Conservation (phyloP, 805 yeast genomes). For the Myxozyma sirexii region DNA sequence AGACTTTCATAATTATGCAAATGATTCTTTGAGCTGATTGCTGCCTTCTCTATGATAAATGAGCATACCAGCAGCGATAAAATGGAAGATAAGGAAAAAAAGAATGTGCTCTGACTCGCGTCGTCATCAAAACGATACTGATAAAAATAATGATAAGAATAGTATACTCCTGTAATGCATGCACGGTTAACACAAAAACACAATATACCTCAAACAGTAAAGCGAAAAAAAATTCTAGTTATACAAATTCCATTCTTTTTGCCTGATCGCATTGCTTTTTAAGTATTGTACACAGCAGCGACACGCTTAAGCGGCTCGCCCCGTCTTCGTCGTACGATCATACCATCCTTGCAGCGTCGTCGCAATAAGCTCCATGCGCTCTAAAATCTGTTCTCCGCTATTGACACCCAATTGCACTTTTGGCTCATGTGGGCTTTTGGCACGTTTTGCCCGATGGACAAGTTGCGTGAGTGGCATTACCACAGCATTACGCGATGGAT, state of each 20-base stretch:
- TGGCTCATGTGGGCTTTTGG: not conserved
- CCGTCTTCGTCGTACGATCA: not conserved
- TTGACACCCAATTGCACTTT: not conserved
- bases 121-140: not conserved
- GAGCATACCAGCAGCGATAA: not conserved
- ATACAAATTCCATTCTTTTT: not conserved
- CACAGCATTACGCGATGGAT: conserved; percentile 46
- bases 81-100: not conserved
- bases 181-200: not conserved
- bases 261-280: too few relatives aligned
- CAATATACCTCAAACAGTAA: not conserved
- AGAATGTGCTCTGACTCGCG: not conserved
- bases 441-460: conserved; percentile 8
- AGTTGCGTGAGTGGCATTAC: conserved; percentile 9
- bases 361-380: conserved; percentile 14
- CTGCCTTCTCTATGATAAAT: not conserved
- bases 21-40: too few relatives aligned
- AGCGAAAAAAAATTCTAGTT: not conserved
- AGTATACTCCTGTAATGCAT: not conserved
- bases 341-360: conserved; percentile 15
- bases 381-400: conserved; percentile 9
- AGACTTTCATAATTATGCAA: not conserved
- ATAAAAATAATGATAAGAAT: not conserved
- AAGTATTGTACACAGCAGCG: too few relatives aligned
- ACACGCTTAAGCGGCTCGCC: not conserved